A percentile compares a stretch with the other conserved stretches of the same genome.
These are phyloP conservation scores for Neoascochyta sp. DNA, from an alignment of 2,329 filamentous ascomycete genomes.

Conservation along the genomic window DNA sequence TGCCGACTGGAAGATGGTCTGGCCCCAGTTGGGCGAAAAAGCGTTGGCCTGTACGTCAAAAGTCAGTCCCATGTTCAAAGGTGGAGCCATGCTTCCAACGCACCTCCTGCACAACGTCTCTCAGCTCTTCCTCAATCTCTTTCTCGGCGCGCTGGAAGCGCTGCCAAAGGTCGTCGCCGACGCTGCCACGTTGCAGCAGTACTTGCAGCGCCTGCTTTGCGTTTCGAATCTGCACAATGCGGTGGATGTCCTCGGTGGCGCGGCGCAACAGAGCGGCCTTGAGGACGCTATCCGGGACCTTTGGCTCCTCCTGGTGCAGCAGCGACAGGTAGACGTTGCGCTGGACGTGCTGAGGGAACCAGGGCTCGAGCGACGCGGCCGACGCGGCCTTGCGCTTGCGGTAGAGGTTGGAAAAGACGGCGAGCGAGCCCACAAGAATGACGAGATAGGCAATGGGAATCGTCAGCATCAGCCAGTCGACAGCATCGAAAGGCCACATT, in stretches of 20 bases:
- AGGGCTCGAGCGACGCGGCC: conserved; percentile 82
- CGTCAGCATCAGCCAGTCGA: conserved; percentile 78
- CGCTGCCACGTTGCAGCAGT: conserved; percentile 82
- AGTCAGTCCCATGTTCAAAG: too few species aligned
- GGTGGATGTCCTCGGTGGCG: conserved; percentile 87
- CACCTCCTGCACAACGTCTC: conserved; percentile 91
- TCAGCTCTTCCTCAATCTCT: conserved; percentile 93
- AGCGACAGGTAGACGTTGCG: conserved; percentile 94
- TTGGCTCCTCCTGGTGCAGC: conserved; percentile 70
- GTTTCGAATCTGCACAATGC: conserved; percentile 82
- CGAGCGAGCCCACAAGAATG: conserved; percentile 81
- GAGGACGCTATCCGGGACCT: conserved; percentile 77
- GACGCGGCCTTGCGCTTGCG: conserved; percentile 80
- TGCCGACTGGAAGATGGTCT: conserved; percentile 93
- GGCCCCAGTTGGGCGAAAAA: conserved; percentile 82
- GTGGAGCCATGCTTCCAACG: conserved; percentile 16
- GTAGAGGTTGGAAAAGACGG: conserved; percentile 90
- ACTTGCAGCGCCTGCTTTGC: conserved; percentile 84
- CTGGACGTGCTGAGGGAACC: conserved; percentile 88
- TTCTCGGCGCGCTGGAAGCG: conserved; percentile 88
- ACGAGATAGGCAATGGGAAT: conserved; percentile 86
- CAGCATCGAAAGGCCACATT: conserved; percentile 45
- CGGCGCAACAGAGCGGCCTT: conserved; percentile 84
- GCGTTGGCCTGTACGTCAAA: conserved; percentile 85
- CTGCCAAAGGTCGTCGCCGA: conserved; percentile 95